Evolutionary conservation across 208 protist genomes (phyloP).

Genomic region (Trypanosoma grayi): DNA sequence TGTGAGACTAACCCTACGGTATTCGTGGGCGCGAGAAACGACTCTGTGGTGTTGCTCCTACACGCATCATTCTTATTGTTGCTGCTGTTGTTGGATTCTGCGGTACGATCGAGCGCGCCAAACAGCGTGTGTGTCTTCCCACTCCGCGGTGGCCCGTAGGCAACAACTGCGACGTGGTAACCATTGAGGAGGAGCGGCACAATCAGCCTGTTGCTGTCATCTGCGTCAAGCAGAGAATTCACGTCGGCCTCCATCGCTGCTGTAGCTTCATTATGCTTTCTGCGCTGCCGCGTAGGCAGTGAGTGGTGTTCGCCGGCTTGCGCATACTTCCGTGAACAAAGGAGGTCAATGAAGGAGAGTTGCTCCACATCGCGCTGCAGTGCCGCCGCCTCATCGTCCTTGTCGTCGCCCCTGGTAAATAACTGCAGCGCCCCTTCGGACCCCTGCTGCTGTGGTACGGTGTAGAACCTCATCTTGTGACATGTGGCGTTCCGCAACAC

Average conservation of each 20-base stretch:
- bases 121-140: constrained; percentile 75
- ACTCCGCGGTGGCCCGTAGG: constrained; percentile 56
- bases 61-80: not conserved
- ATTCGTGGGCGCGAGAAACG: not conserved
- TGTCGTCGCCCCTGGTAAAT: not conserved
- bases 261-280: not conserved
- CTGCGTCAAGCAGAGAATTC: not conserved
- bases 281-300: not conserved
- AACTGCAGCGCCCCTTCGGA: not conserved
- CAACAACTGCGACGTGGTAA: constrained; percentile 46
- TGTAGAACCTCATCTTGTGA: not conserved
- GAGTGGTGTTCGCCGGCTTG: not conserved
- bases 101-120: constrained; percentile 13
- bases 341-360: not conserved
- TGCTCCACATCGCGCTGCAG: constrained; percentile 17
- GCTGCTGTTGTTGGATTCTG: not conserved
- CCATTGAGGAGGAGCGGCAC: constrained; percentile 34
- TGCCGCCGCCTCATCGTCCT: not conserved
- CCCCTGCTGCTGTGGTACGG: not conserved
- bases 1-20: not conserved
- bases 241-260: not conserved
- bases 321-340: not conserved
- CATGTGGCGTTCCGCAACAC: not conserved
- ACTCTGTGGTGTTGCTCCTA: not conserved
- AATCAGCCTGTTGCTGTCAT: constrained; percentile 19